Base-by-base conservation (phyloP, 148 eudicot species). In the Polygonum aviculare region DNA sequence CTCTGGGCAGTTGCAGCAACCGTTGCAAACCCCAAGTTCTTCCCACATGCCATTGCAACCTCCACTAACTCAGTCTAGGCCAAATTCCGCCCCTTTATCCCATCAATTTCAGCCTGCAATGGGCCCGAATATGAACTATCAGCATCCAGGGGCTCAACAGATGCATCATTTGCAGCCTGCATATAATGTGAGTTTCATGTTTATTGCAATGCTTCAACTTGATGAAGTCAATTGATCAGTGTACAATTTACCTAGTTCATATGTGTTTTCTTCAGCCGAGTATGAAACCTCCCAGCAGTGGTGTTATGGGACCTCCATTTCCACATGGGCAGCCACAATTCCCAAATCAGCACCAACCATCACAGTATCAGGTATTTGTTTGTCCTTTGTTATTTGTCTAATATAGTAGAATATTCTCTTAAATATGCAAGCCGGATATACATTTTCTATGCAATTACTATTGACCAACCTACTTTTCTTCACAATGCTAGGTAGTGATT, bases 311-410 rank as follows among this genome's bases (percentile, higher is more conserved):
- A 48, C 91, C 90, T 85, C 79, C 90, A 41, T 90, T 83, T 81
- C 82, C 84, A 54, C 98, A 90, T 75, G 97, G 90, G 55, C 98
- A 89, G 82, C 89, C 84, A 47, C 90, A 88, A 77, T 85, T 77
- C 74, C 83, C 87, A 33, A 88, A 52, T 80, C 97, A 92, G 83
- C 86, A 78, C 33, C 86, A 85, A 39, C 83, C 88, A 57, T 69
- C 94, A 39, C 60, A 83, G 22, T 94, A 94, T 82, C 94, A 90
- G 97, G 97, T 90, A 76, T 72, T 21, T 60, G 39, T 62, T n/a
- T 69, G 6, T 54, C 55, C 71, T 79, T 52, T 45, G 11, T 62
- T 31, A 26, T 0, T 22, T 26, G 38, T 62, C 38, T 62, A 2
- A 2, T 11, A 62, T 26, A 62, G 39, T 12, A 11, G 21, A 62